Evolutionary conservation across 768 basidiomycete genomes (phyloP).

Genomic region (Scleroderma bovista): DNA sequence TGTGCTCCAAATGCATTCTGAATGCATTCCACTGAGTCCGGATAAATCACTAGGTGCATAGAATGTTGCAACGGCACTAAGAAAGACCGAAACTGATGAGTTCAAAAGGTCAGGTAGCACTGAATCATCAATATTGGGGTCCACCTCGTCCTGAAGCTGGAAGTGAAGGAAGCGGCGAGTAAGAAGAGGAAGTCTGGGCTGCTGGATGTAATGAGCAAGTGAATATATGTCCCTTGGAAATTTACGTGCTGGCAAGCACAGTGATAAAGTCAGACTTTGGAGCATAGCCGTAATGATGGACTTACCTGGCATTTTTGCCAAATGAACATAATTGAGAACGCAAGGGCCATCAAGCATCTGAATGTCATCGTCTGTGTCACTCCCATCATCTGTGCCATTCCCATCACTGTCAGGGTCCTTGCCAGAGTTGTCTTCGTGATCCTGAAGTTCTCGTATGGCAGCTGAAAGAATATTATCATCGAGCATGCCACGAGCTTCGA

Average conservation of each 20-base stretch:
- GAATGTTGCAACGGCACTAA: neutral
- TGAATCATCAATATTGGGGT: neutral
- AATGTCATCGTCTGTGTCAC: neutral
- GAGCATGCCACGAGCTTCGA: neutral
- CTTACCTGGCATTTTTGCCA: neutral
- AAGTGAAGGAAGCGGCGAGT: neutral
- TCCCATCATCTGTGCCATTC: neutral
- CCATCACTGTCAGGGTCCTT: neutral
- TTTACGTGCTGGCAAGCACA: neutral
- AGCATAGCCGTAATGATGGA: neutral
- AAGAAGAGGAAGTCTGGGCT: neutral
- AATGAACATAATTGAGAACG: neutral
- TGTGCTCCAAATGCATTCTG: slow-evolving; percentile 18
- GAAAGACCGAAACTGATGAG: neutral
- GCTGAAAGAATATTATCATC: neutral
- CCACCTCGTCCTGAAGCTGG: neutral
- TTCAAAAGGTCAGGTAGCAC: neutral
- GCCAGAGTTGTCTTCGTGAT: neutral
- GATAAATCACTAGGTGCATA: slow-evolving; percentile 26
- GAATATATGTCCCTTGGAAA: neutral
- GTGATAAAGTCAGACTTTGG: neutral
- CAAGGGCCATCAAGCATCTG: neutral
- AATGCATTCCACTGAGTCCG: slow-evolving; percentile 24
- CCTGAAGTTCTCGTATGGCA: neutral
- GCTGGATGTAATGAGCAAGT: neutral